Conservation (phyloP, 495 filamentous ascomycete species). For the Bryoglossum gracile region DNA sequence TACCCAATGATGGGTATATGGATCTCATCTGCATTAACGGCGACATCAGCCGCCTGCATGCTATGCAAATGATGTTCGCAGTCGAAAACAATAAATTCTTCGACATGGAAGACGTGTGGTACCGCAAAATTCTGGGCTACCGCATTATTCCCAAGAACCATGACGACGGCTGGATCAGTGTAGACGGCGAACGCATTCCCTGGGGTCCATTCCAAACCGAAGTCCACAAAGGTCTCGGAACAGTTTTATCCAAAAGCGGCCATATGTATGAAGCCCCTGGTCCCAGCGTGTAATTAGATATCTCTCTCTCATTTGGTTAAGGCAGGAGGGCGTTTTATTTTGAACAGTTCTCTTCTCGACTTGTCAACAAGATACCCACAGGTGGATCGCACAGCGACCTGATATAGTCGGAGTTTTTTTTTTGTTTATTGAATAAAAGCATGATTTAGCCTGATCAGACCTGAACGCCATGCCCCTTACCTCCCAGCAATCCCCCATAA, state of each 20-base stretch:
- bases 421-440: slow-evolving; percentile 16
- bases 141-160: slow-evolving; percentile 68
- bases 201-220: slow-evolving; percentile 89
- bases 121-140: slow-evolving; percentile 76
- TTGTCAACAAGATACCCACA: slow-evolving; percentile 24
- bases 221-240: slow-evolving; percentile 78
- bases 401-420: slow-evolving; percentile 12
- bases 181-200: slow-evolving; percentile 83
- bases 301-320: slow-evolving; percentile 4
- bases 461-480: slow-evolving; percentile 25
- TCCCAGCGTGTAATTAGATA: slow-evolving; percentile 30
- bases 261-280: slow-evolving; percentile 66
- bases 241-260: slow-evolving; percentile 64
- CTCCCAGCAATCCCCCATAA: no score
- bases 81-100: slow-evolving; percentile 70
- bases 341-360: slow-evolving; percentile 5
- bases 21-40: slow-evolving; percentile 80
- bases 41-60: slow-evolving; percentile 54
- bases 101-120: slow-evolving; percentile 65
- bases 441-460: slow-evolving; percentile 6
- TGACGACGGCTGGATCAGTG: slow-evolving; percentile 77
- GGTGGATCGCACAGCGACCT: slow-evolving; percentile 11
- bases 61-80: slow-evolving; percentile 58
- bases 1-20: slow-evolving; percentile 77
- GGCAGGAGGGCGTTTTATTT: slow-evolving; percentile 11